These are phyloP conservation scores for Calocera viscosa DNA, from an alignment of 768 basidiomycete species.

Conservation along the genomic window DNA sequence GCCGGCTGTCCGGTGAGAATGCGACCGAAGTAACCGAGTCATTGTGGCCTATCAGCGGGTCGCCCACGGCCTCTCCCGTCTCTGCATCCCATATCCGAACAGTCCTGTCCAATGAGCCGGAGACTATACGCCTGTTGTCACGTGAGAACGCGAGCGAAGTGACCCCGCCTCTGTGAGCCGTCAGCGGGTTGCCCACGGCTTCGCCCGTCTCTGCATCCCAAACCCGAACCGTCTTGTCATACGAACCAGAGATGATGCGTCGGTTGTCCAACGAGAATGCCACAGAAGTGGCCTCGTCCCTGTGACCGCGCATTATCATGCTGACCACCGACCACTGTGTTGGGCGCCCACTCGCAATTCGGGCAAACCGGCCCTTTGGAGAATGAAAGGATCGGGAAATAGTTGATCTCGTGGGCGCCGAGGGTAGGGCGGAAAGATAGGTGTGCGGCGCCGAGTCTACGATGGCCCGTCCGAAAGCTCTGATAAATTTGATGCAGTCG, in stretches of 20 bases:
- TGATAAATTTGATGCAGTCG: not conserved
- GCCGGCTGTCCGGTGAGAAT: slow-evolving; percentile 21
- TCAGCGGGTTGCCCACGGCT: slow-evolving; percentile 26
- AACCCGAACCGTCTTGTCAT: slow-evolving; percentile 33
- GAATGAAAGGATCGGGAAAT: not conserved
- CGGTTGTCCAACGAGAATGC: slow-evolving; percentile 32
- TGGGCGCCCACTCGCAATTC: not conserved
- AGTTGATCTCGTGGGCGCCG: not conserved
- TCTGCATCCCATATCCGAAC: slow-evolving; percentile 6
- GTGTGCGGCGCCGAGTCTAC: not conserved
- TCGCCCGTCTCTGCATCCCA: slow-evolving; percentile 34
- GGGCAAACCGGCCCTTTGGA: not conserved
- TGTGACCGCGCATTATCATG: slow-evolving; percentile 1
- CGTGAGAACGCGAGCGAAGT: slow-evolving; percentile 11
- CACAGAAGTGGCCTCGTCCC: slow-evolving; percentile 27
- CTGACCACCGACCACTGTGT: not conserved
- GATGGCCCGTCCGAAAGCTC: not conserved
- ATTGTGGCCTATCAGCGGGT: not conserved
- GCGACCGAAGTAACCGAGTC: slow-evolving; percentile 30
- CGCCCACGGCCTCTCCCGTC: not conserved
- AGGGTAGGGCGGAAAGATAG: not conserved
- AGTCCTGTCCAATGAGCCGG: not conserved
- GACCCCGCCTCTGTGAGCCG: slow-evolving; percentile 18
- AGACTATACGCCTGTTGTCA: not conserved
- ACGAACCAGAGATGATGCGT: slow-evolving; percentile 32